phyloP scores from a whole-genome alignment of 2,329 filamentous ascomycete genomes.

The Neonectria punicea region DNA sequence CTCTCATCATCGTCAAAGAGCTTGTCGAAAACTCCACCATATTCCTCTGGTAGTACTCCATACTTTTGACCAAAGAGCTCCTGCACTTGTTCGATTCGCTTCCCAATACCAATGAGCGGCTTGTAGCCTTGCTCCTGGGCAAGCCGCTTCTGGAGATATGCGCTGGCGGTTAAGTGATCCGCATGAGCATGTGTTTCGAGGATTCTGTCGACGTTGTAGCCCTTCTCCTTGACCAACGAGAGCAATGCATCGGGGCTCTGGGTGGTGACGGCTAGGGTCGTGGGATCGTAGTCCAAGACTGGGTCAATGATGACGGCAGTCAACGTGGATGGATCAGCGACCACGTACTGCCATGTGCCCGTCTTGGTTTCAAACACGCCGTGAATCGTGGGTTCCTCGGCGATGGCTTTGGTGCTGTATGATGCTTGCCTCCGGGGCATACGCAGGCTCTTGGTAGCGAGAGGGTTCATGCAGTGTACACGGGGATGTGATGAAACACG shows the following conservation, averaged over 20 bases:
- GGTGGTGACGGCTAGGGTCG: slow-evolving; percentile 56
- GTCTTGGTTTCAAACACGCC: slow-evolving; percentile 44
- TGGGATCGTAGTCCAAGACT: slow-evolving; percentile 66
- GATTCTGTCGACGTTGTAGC: slow-evolving; percentile 62
- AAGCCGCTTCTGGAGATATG: slow-evolving; percentile 64
- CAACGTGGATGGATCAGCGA: slow-evolving; percentile 62
- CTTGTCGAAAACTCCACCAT: slow-evolving; percentile 60
- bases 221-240: slow-evolving; percentile 51
- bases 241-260: slow-evolving; percentile 63
- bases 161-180: slow-evolving; percentile 68
- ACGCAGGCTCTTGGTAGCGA: background rate
- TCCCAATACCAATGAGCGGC: slow-evolving; percentile 65
- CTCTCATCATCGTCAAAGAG: slow-evolving; percentile 64
- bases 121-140: slow-evolving; percentile 45
- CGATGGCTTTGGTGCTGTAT: slow-evolving; percentile 7
- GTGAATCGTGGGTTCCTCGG: slow-evolving; percentile 27
- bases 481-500: background rate
- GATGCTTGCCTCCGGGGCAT: background rate
- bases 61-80: slow-evolving; percentile 51
- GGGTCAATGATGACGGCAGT: slow-evolving; percentile 69
- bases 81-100: slow-evolving; percentile 64
- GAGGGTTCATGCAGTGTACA: no score
- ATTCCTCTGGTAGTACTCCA: slow-evolving; percentile 54
- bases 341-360: slow-evolving; percentile 69
- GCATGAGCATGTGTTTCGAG: slow-evolving; percentile 72